Percentiles rank a stretch among this genome's conserved stretches.
Conservation (phyloP, 129 eudicot genomes). For the Ambrosia trifida region DNA sequence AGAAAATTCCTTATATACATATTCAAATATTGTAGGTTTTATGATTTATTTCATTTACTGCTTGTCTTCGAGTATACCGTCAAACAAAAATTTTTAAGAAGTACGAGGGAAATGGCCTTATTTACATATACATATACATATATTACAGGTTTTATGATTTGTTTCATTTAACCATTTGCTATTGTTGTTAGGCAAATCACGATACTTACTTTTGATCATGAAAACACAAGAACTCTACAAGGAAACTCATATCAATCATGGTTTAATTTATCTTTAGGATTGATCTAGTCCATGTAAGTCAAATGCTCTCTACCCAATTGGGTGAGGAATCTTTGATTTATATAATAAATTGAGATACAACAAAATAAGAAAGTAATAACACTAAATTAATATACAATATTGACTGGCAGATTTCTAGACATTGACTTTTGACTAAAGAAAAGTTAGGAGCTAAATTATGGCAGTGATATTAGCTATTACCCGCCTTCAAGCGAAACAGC, state of each 20-base stretch:
- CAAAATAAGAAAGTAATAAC: no score
- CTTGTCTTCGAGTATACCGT: no score
- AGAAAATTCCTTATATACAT: background rate
- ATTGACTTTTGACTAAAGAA: no score
- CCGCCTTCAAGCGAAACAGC: no score
- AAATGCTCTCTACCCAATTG: no score
- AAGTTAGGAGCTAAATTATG: no score
- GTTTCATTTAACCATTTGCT: background rate
- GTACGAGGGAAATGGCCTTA: background rate
- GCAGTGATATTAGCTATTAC: no score
- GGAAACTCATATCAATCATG: background rate
- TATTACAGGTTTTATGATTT: background rate
- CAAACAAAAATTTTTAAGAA: conserved; percentile 16
- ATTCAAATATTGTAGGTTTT: background rate
- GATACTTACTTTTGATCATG: background rate
- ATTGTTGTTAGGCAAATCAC: background rate
- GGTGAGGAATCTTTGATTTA: no score
- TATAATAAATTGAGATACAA: no score
- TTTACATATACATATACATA: background rate
- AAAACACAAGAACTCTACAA: background rate
- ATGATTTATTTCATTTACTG: background rate
- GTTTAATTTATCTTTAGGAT: background rate
- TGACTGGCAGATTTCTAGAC: no score
- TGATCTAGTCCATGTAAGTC: no score
- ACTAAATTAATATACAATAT: no score